Evolutionary conservation across 768 basidiomycete species (phyloP).

Genomic region (Naganishia friedmannii): DNA sequence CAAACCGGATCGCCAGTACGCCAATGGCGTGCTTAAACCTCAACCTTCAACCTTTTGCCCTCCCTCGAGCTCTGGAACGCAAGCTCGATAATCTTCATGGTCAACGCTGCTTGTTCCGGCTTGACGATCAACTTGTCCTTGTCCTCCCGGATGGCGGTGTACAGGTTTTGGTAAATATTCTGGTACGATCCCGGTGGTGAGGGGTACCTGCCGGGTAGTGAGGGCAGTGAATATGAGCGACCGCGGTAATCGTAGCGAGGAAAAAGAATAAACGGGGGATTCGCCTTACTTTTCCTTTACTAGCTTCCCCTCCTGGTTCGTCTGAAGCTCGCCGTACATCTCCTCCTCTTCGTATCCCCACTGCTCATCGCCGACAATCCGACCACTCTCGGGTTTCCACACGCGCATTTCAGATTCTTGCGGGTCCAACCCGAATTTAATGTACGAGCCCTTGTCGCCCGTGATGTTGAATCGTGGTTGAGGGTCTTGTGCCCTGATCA

Average conservation of each 20-base stretch:
- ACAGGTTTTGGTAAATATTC: constrained; percentile 41
- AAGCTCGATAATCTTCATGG: constrained; percentile 74
- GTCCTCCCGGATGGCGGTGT: constrained; percentile 40
- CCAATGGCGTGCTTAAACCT: neutral
- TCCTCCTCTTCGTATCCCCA: constrained; percentile 31
- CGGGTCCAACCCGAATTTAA: constrained; percentile 72
- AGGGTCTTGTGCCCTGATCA: constrained; percentile 63
- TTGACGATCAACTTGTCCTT: constrained; percentile 61
- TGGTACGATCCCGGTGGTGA: constrained; percentile 40
- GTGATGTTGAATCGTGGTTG: constrained; percentile 72
- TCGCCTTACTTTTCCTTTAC: constrained; percentile 41
- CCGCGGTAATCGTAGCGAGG: too few relatives aligned
- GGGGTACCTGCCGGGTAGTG: constrained; percentile 31
- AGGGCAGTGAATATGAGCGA: neutral
- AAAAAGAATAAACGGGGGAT: neutral
- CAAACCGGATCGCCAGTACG: neutral
- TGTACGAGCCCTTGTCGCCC: constrained; percentile 68
- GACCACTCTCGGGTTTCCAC: constrained; percentile 16
- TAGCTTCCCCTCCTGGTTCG: constrained; percentile 67
- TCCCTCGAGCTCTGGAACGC: constrained; percentile 67
- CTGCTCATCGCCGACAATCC: constrained; percentile 17
- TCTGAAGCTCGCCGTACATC: constrained; percentile 56
- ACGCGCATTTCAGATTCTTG: constrained; percentile 73
- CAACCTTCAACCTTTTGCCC: constrained; percentile 54
- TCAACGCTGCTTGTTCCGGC: constrained; percentile 69